Percentiles rank a stretch among this genome's conserved stretches.
These are phyloP conservation scores for Capsicum pubescens DNA, from an alignment of 257 asterid species.

Conservation along the genomic window DNA sequence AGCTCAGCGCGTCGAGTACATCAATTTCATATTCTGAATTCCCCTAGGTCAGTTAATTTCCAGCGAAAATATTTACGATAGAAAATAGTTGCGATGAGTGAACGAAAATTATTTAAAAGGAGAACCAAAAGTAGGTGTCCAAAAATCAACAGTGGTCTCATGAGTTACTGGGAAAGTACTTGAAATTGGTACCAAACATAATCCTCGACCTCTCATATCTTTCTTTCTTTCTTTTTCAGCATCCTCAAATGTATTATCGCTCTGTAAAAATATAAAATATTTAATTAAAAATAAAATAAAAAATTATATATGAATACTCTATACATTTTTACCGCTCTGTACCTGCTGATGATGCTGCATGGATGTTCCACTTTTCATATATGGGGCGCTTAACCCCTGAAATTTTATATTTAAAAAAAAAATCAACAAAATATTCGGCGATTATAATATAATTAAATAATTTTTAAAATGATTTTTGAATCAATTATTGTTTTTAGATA, in stretches of 20 bases:
- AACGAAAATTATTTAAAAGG: conserved; percentile 41
- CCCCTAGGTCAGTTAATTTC: background rate
- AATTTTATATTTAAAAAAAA: conserved; percentile 23
- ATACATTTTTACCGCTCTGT: too few relatives aligned
- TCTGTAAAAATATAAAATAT: conserved; percentile 23
- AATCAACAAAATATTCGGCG: background rate
- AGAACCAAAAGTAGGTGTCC: conserved; percentile 68
- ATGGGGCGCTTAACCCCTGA: conserved; percentile 69
- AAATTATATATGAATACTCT: too few relatives aligned
- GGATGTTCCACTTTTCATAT: conserved; percentile 16
- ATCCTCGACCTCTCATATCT: conserved; percentile 68
- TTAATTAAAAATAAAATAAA: too few relatives aligned
- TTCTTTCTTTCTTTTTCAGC: conserved; percentile 37
- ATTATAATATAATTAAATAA: background rate
- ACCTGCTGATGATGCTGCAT: too few relatives aligned
- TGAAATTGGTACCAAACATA: conserved; percentile 79
- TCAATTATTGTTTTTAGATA: background rate
- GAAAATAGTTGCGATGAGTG: background rate
- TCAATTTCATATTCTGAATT: background rate
- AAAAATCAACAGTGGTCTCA: conserved; percentile 74
- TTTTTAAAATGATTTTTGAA: background rate
- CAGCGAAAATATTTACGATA: background rate
- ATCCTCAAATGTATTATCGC: background rate
- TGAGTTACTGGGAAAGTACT: conserved; percentile 73
- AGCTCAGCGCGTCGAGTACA: conserved; percentile 24